Evolutionary conservation across 2,329 filamentous ascomycete species (phyloP).

Genomic region (Colletotrichum chlorophyti): DNA sequence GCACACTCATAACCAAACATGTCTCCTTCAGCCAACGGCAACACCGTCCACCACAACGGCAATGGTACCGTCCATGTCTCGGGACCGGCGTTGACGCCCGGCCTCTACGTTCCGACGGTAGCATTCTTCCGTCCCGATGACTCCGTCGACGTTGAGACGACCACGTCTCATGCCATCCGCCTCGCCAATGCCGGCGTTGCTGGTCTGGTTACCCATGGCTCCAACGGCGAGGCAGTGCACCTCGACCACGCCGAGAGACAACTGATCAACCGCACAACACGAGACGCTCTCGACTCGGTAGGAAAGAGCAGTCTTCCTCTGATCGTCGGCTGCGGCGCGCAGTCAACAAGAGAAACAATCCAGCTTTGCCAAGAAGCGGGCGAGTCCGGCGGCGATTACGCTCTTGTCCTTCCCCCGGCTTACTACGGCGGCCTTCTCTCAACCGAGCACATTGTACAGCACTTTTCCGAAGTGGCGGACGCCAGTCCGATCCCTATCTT

Average conservation of each 20-base stretch:
- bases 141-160: conserved; percentile 60
- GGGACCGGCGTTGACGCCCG: conserved; percentile 34
- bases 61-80: not conserved
- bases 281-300: conserved; percentile 46
- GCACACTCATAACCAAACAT: not conserved
- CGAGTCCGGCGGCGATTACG: conserved; percentile 66
- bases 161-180: conserved; percentile 59
- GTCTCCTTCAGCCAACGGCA: conserved; percentile 23
- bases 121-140: conserved; percentile 65
- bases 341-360: conserved; percentile 69
- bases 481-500: conserved; percentile 62
- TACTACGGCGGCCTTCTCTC: conserved; percentile 66
- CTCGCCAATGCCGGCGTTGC: conserved; percentile 69
- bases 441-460: conserved; percentile 59
- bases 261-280: conserved; percentile 60
- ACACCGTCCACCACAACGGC: conserved; percentile 11
- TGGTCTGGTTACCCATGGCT: conserved; percentile 73
- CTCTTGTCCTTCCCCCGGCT: conserved; percentile 65
- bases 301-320: conserved; percentile 54
- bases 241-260: conserved; percentile 64
- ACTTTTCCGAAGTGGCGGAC: conserved; percentile 63
- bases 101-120: conserved; percentile 69
- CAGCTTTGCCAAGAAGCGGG: conserved; percentile 65
- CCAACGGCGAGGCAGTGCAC: conserved; percentile 71
- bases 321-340: conserved; percentile 69